Percentiles rank a stretch among this genome's conserved stretches.
Evolutionary conservation across 192 early-diverging fungal genomes (phyloP).

Genomic region (Coemansia sp.): DNA sequence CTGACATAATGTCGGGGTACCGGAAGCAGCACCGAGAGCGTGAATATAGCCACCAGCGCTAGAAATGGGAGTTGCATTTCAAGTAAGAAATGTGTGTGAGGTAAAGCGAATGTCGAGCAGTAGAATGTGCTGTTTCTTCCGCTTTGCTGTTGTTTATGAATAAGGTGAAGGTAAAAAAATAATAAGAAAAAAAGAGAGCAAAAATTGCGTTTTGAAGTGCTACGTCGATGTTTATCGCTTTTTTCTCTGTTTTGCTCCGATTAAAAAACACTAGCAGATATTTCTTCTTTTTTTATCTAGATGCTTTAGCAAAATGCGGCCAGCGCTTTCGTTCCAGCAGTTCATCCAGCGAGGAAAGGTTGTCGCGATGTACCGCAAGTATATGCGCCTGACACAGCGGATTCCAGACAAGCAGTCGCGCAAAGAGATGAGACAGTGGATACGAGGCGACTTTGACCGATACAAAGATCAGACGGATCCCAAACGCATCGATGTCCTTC

Average conservation of each 20-base stretch:
- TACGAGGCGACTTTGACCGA: slow-evolving; percentile 41
- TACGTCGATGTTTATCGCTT: too few relatives aligned
- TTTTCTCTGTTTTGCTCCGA: too few relatives aligned
- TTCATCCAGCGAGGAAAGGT: slow-evolving; percentile 50
- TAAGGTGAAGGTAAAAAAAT: not conserved
- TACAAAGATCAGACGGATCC: slow-evolving; percentile 27
- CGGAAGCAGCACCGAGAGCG: slow-evolving; percentile 36
- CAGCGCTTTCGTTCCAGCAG: slow-evolving; percentile 17
- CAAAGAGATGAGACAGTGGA: slow-evolving; percentile 41
- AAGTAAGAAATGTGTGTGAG: not conserved
- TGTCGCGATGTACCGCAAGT: slow-evolving; percentile 43
- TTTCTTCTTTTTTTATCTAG: too few relatives aligned
- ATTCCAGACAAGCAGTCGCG: slow-evolving; percentile 25
- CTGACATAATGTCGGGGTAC: slow-evolving; percentile 19
- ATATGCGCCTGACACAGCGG: slow-evolving; percentile 44
- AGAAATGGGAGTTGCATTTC: slow-evolving; percentile 37
- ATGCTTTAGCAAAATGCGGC: not conserved
- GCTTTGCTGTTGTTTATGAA: not conserved
- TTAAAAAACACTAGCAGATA: too few relatives aligned
- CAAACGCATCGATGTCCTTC: slow-evolving; percentile 32
- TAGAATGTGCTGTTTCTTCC: not conserved
- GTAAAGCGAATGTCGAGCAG: not conserved
- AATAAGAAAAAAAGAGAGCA: not conserved
- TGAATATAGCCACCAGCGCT: slow-evolving; percentile 15
- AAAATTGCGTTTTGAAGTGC: too few relatives aligned